phyloP scores from a whole-genome alignment of 2,329 filamentous ascomycete species.

The Phyllosticta citribraziliensis region DNA sequence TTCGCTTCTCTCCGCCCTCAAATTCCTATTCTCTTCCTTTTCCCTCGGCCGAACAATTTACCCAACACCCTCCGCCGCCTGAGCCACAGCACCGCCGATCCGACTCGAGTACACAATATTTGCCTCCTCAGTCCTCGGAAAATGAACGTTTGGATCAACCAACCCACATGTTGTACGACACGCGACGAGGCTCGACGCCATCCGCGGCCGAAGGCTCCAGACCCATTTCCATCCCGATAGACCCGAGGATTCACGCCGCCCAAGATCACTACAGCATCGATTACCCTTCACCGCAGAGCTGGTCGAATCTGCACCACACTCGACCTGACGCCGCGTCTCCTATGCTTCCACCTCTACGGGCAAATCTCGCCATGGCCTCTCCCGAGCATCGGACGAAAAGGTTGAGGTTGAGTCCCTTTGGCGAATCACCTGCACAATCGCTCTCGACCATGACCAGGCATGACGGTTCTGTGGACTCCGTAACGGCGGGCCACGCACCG shows the following conservation, averaged over 20 bases:
- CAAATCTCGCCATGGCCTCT: background rate
- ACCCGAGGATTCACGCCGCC: slow-evolving; percentile 5
- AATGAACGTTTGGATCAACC: background rate
- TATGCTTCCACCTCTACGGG: slow-evolving; percentile 6
- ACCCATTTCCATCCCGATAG: slow-evolving; percentile 5
- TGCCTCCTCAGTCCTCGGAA: slow-evolving; percentile 15
- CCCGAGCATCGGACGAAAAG: slow-evolving; percentile 27
- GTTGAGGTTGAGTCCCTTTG: slow-evolving; percentile 20
- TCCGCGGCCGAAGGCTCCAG: slow-evolving; percentile 14
- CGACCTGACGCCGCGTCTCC: background rate
- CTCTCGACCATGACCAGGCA: background rate
- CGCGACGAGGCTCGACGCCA: background rate
- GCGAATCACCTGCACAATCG: slow-evolving; percentile 3
- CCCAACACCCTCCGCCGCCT: background rate
- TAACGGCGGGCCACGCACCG: slow-evolving; percentile 6
- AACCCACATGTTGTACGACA: background rate
- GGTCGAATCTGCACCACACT: background rate
- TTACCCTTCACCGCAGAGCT: slow-evolving; percentile 15
- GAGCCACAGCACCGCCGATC: slow-evolving; percentile 6
- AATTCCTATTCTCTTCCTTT: slow-evolving; percentile 11
- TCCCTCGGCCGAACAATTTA: background rate
- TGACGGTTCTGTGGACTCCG: background rate
- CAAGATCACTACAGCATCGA: slow-evolving; percentile 14
- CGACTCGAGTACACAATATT: slow-evolving; percentile 14
- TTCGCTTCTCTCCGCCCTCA: slow-evolving; percentile 14